Base-by-base conservation (phyloP, 1,139 yeast genomes). In the Blastobotrys proliferans region DNA sequence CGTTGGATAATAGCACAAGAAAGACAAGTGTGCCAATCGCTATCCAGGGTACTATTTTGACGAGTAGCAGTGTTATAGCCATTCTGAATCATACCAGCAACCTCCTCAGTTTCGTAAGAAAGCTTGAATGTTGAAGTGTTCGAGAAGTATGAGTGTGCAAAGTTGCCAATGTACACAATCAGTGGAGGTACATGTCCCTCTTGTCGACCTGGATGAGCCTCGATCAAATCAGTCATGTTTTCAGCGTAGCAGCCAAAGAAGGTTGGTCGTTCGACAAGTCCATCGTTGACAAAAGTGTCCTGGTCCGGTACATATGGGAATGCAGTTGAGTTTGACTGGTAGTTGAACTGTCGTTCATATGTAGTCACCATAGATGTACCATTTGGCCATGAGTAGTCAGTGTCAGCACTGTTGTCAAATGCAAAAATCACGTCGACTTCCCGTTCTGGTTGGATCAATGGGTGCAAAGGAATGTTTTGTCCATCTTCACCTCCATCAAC, bases 401-500 rank as follows among this genome's bases (percentile, higher is more conserved):
- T 83, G 55, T 88, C 95, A 28, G 87, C 94, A n/a, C 92, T 79
- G 62, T 84, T 84, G 60, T 88, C 97, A 60, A 79, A 80, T 0
- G 95, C 94, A 61, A 88, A 76, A 31, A 90, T 73, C 9, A 83
- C 75, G 59, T 88, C 97, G 21, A 87, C 71, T 6, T 72, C 68
- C 58, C 97, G 76, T 41, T 74, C 73, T 8, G 79, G 75, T 66
- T 83, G 92, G 41, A 88, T 63, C 54, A 87, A 70, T 22, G 97
- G 97, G 44, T 74, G 69, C 34, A 86, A 68, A 13, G 97, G 96
- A 32, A 88, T 72, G 56, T 85, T 83, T 63, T 86, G 88, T 13
- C 62, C 59, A 65, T 86, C 96, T 63, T 83, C 92, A 52, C 96
- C 95, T 49, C 97, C 97, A 62, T 88, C 96, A 21, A 81, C 88